phyloP scores from a whole-genome alignment of 768 basidiomycete genomes.

The Auriscalpium microsporum region DNA sequence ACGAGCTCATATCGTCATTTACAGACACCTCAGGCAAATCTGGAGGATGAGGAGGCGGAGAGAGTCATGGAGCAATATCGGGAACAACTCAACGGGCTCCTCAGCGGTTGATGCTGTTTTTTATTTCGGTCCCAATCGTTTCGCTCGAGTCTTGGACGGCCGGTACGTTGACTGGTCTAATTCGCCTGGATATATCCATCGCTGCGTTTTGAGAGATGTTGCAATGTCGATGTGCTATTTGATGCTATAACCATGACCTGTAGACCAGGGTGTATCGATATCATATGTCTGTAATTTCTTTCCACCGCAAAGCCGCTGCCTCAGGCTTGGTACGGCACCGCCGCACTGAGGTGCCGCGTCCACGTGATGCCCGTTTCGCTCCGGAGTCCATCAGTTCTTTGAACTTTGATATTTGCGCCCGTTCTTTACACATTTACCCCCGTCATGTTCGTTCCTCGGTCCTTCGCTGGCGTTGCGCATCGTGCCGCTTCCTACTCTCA shows the following conservation, averaged over 20 bases:
- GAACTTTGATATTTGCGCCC: constrained; percentile 12
- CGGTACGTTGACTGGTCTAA: too few species aligned
- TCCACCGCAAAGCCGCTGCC: neutral
- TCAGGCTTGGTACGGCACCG: too few species aligned
- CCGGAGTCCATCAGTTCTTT: too few species aligned
- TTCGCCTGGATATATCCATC: too few species aligned
- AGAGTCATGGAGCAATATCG: constrained; percentile 86
- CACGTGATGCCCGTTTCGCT: too few species aligned
- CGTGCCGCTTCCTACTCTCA: constrained; percentile 39
- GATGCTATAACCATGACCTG: too few species aligned
- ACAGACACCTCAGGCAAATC: constrained; percentile 50
- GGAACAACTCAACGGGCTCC: constrained; percentile 77
- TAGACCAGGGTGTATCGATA: neutral
- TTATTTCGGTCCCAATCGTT: too few species aligned
- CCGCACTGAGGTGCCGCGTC: too few species aligned
- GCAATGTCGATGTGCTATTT: too few species aligned
- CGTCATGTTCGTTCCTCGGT: constrained; percentile 52
- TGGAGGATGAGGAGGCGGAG: constrained; percentile 78
- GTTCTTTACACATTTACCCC: constrained; percentile 8
- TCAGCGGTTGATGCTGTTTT: constrained; percentile 41
- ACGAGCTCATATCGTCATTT: neutral
- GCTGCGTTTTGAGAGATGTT: too few species aligned
- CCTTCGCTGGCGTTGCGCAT: constrained; percentile 48
- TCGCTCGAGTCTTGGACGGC: too few species aligned
- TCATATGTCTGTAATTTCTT: neutral